Evolutionary conservation across 306 rosid species (phyloP).

Genomic region (Hippophae rhamnoides): DNA sequence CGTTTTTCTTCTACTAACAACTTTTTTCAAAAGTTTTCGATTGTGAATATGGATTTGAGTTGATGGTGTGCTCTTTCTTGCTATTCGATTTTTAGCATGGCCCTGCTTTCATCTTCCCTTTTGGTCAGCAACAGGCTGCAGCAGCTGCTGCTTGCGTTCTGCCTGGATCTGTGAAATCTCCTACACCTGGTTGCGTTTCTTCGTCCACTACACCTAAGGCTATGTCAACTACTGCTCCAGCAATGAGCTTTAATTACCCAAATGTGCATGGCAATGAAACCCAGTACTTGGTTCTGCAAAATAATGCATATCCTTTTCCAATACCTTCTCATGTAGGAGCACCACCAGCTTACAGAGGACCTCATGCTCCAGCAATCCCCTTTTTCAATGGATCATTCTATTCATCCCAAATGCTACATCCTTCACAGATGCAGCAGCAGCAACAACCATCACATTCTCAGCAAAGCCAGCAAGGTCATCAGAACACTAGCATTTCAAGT

Average conservation of each 20-base stretch:
- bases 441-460: conserved; percentile 34
- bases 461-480: conserved; percentile 30
- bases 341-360: conserved; percentile 31
- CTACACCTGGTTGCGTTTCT: conserved; percentile 26
- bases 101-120: conserved; percentile 32
- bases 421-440: conserved; percentile 48
- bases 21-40: too few species aligned
- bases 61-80: conserved; percentile 14
- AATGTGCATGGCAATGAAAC: conserved; percentile 33
- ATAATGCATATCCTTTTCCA: conserved; percentile 46
- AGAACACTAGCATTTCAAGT: conserved; percentile 23
- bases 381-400: conserved; percentile 37
- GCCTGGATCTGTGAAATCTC: conserved; percentile 26
- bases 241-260: conserved; percentile 7
- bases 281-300: conserved; percentile 41
- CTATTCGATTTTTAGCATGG: conserved; percentile 31
- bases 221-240: conserved; percentile 27
- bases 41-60: conserved; percentile 1
- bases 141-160: conserved; percentile 28
- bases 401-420: conserved; percentile 4
- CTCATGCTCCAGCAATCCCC: conserved; percentile 40
- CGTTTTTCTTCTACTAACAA: too few species aligned
- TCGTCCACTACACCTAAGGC: conserved; percentile 40
- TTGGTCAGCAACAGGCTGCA: conserved; percentile 39
- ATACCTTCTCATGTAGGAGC: conserved; percentile 45